These are phyloP conservation scores for Rhodamnia argentea DNA, from an alignment of 345 rosid species.

Conservation along the genomic window DNA sequence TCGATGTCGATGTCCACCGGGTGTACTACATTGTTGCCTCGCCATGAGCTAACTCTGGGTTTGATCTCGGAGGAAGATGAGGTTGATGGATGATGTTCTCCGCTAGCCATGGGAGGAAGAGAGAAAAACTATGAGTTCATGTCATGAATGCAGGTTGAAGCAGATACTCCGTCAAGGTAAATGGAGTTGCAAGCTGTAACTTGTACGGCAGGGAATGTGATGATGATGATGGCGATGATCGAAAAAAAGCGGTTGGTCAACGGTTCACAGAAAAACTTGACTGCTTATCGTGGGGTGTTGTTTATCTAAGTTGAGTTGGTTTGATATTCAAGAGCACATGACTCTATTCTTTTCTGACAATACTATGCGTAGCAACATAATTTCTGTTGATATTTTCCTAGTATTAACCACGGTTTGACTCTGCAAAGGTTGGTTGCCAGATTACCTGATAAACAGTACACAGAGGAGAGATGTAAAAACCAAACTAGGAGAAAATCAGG, in stretches of 20 bases:
- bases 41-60: slow-evolving; percentile 27
- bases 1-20: slow-evolving; percentile 34
- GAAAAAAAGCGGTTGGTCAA: not conserved
- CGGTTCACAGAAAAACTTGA: not conserved
- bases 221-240: not conserved
- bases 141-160: not conserved
- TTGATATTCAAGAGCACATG: not conserved
- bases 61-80: slow-evolving; percentile 16
- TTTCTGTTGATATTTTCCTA: too few relatives aligned
- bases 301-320: not conserved
- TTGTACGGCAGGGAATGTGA: not conserved
- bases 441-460: not conserved
- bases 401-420: not conserved
- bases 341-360: not conserved
- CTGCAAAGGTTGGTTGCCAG: not conserved
- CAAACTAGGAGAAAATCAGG: not conserved
- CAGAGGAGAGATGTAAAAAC: not conserved
- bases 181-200: not conserved
- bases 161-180: not conserved
- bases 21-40: slow-evolving; percentile 22
- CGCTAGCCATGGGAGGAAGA: not conserved
- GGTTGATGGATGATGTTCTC: not conserved
- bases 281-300: not conserved
- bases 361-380: not conserved
- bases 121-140: not conserved